These are phyloP conservation scores for Suhomyces ambrosiae DNA, from an alignment of 1,139 yeast species.

Conservation along the genomic window DNA sequence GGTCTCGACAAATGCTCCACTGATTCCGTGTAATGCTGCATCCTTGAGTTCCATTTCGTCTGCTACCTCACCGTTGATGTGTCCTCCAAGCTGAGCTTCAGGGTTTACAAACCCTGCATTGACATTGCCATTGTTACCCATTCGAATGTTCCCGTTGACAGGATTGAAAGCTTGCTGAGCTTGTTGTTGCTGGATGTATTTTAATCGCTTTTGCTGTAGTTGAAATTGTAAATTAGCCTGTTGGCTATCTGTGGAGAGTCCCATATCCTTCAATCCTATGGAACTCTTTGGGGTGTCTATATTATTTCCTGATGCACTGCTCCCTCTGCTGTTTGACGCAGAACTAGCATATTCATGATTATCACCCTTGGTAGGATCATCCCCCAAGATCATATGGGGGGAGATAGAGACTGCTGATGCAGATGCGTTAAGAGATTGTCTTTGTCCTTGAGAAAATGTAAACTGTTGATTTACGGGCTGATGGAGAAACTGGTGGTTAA, in stretches of 20 bases:
- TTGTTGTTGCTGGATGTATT: conserved; percentile 19
- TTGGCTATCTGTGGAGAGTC: conserved; percentile 14
- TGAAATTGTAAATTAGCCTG: conserved; percentile 19
- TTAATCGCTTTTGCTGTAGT: conserved; percentile 19
- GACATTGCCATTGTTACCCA: background rate
- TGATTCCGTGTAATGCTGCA: conserved; percentile 5
- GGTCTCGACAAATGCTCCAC: conserved; percentile 16
- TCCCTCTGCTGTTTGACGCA: conserved; percentile 8
- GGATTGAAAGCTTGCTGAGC: conserved; percentile 3
- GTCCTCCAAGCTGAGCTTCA: conserved; percentile 1
- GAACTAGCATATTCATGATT: background rate
- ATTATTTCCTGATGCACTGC: conserved; percentile 1
- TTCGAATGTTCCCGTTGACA: background rate
- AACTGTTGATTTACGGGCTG: background rate
- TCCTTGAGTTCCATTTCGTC: conserved; percentile 10
- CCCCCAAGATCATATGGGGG: conserved; percentile 6
- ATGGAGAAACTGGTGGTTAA: background rate
- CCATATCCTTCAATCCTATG: conserved; percentile 2
- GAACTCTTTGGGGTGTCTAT: conserved; percentile 7
- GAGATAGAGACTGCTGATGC: conserved; percentile 3
- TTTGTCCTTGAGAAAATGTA: background rate
- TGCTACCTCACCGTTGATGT: too few species aligned
- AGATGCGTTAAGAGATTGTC: background rate
- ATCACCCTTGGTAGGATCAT: conserved; percentile 3
- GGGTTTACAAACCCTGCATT: conserved; percentile 3